Evolutionary conservation across 2,329 filamentous ascomycete genomes (phyloP).

Genomic region (Nigrospora sphaerica): DNA sequence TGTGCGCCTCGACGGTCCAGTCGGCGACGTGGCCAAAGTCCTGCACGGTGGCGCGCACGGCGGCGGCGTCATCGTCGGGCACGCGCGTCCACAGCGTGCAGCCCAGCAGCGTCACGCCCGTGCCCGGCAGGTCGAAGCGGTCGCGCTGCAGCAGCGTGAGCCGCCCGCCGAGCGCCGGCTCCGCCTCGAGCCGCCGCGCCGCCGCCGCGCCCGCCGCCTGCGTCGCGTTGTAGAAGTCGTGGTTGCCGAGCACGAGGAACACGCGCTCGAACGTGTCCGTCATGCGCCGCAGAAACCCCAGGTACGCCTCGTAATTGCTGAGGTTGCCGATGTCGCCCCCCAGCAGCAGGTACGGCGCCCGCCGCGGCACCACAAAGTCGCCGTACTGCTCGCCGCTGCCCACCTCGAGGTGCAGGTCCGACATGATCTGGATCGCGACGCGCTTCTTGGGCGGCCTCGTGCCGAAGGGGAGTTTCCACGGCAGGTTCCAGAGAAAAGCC

Average conservation of each 20-base stretch:
- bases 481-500: no score
- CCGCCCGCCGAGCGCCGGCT: constrained; percentile 27
- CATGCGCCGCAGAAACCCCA: constrained; percentile 33
- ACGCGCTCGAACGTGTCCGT: constrained; percentile 33
- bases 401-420: constrained; percentile 43
- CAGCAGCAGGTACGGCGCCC: constrained; percentile 35
- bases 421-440: constrained; percentile 31
- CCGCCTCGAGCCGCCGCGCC: constrained; percentile 28
- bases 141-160: constrained; percentile 36
- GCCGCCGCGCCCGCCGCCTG: constrained; percentile 27
- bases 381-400: constrained; percentile 28
- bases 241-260: constrained; percentile 44
- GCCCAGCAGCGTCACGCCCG: constrained; percentile 43
- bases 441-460: background rate
- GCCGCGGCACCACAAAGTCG: constrained; percentile 30
- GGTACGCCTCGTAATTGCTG: constrained; percentile 35
- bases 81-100: constrained; percentile 52
- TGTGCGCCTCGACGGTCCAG: constrained; percentile 45
- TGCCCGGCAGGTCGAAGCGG: constrained; percentile 29
- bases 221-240: constrained; percentile 43
- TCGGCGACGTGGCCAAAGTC: constrained; percentile 47
- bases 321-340: constrained; percentile 44
- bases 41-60: constrained; percentile 36
- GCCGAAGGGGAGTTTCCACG: no score
- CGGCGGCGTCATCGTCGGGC: constrained; percentile 24